Evolutionary conservation across 208 protist species (phyloP), one percentile per base, ranked within the genome.

Genomic region (Crithidia sp.): DNA sequence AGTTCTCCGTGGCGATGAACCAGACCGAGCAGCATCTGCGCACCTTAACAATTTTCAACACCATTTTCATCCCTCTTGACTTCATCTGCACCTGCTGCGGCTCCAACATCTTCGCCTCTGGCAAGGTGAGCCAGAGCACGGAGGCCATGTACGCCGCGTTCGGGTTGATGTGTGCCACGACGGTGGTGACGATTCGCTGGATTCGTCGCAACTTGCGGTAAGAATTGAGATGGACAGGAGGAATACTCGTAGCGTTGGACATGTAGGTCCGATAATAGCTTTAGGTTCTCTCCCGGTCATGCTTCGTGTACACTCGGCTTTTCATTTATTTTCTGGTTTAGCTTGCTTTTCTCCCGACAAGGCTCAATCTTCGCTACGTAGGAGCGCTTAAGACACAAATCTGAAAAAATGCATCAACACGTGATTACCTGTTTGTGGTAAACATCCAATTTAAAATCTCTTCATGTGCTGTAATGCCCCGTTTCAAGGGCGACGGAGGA

Each of bases 41-140:
- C 40, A 84, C 83, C 4, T 78, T 91, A 7, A 89, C 89, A 10
- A 70, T 91, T 39, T 94, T 94, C 58, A 86, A 77, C 16, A 90
- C 82, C 7, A 61, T 88, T 9, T 91, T 91, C 59, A 88, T 89
- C 9, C 80, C 89, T 5, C 64, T 91, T 2, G 78, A 86, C 57
- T 90, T 94, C 53, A 80, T 91, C 39, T 67, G 74, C 57, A 81
- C 79, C 2, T 83, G 75, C 53, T 82, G 79, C 56, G 80, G 83
- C 16, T 87, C 82, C 55, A 79, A 82, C 47, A 86, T 90, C 58
- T 49, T 66, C 9, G 66, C 57, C 45, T 12, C 82, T 9, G 5
- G 37, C 17, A 45, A 67, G 16, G 37, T 67, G 14, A 58, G 41
- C 28, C 28, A 84, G 4, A 73, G 67, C 37, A 19, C 67, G 13